Base-by-base conservation (phyloP, 2,329 filamentous ascomycete genomes). In the Trichoderma sp. region DNA sequence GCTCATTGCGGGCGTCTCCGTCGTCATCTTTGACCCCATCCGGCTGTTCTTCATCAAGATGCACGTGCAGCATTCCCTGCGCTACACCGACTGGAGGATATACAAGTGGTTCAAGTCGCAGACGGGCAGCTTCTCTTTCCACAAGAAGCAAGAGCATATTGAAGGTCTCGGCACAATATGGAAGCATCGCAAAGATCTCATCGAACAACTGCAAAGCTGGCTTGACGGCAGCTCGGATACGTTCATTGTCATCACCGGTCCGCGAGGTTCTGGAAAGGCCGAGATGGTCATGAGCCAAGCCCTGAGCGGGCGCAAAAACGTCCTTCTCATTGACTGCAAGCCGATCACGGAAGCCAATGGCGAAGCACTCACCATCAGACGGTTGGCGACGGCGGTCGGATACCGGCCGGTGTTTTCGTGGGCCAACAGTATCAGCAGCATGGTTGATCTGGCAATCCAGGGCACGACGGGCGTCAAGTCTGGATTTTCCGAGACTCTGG, bases 331-430 rank as follows among this genome's bases (percentile, higher is more conserved):
- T 51, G 95, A 99, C 78, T 98, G 94, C 80, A 97, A 96, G 75
- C 90, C 91, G 1, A 91, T 98, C 12, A 90, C 94, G 66, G 94
- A 98, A 76, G 93, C 94, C 1, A 87, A 91, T 63, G 93, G 95
- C 5, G 95, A 99, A 73, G 88, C 89, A 7, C 87, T 88, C 3
- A 97, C 91, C 0, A 97, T 99, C 71, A 87, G 87, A 67, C 88
- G 90, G 47, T 88, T 95, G 6, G 95, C 94, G 0, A 79, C 82
- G 1, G 87, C 93, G 68, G 93, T 98, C 56, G 94, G 95, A 9
- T 98, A 97, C 74, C 84, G 91, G 9, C 95, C 95, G 0, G 88
- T 99, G 0, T 99, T 99, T 75, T 96, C 92, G 0, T 98, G 93
- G 91, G 90, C 96, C 78, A 97, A 98, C 77, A 97, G 88, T 72